Percentiles rank a stretch among this genome's conserved stretches.
Conservation (phyloP, 2,329 filamentous ascomycete species). For the Capronia epimyces region DNA sequence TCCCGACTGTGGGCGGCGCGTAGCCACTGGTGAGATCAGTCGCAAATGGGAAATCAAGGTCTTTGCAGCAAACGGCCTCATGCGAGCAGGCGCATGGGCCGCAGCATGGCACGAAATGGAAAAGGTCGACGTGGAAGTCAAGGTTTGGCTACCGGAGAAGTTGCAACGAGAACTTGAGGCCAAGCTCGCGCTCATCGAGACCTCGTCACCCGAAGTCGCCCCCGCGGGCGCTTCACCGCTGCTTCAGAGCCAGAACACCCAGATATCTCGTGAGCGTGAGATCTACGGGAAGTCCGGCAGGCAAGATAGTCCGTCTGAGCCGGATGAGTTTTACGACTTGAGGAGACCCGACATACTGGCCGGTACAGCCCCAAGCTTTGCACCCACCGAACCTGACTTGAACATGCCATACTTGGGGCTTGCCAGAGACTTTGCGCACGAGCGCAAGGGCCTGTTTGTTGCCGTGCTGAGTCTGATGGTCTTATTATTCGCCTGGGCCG, state of each 20-base stretch:
- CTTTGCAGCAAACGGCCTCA: conserved; percentile 89
- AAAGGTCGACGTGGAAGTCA: conserved; percentile 88
- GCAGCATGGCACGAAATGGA: conserved; percentile 98
- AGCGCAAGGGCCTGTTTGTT: conserved; percentile 51
- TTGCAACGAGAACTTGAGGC: conserved; percentile 43
- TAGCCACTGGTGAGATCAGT: conserved; percentile 46
- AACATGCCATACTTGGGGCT: conserved; percentile 51
- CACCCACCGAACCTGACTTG: conserved; percentile 37
- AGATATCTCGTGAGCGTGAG: conserved; percentile 18
- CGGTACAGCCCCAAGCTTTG: background rate
- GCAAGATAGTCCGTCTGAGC: conserved; percentile 23
- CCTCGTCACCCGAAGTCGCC: background rate
- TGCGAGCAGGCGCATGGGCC: conserved; percentile 85
- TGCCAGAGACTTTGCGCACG: conserved; percentile 47
- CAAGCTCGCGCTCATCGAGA: conserved; percentile 13
- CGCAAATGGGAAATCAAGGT: conserved; percentile 67
- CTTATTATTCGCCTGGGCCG: conserved; percentile 35
- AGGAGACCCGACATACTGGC: conserved; percentile 3
- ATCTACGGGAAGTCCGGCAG: conserved; percentile 22
- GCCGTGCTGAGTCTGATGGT: conserved; percentile 43
- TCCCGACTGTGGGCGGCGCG: conserved; percentile 46
- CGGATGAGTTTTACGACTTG: conserved; percentile 24
- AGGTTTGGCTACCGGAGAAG: conserved; percentile 59
- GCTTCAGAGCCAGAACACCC: background rate
- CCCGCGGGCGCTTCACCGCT: background rate